phyloP scores from a whole-genome alignment of 768 basidiomycete species.

The Psilocybe sp. region DNA sequence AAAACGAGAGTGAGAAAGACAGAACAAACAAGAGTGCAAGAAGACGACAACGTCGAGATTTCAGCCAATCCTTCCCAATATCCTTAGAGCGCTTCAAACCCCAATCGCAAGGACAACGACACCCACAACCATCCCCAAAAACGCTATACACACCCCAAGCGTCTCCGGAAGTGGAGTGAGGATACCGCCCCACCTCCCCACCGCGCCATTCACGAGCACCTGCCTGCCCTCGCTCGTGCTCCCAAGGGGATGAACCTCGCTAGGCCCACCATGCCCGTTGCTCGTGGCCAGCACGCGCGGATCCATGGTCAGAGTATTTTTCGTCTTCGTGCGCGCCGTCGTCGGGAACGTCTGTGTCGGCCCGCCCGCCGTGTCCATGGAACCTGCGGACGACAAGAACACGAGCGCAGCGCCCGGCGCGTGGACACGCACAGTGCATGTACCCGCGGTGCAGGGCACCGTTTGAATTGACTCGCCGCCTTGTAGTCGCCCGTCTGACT shows the following conservation, averaged over 20 bases:
- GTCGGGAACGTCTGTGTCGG: slow-evolving; percentile 47
- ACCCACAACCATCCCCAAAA: no score
- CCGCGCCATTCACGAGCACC: background rate
- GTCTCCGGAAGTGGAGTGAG: background rate
- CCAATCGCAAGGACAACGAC: no score
- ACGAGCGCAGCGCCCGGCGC: slow-evolving; percentile 72
- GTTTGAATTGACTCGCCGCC: slow-evolving; percentile 50
- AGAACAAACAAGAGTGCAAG: no score
- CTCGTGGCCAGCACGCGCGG: slow-evolving; percentile 54
- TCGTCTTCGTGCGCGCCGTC: slow-evolving; percentile 46
- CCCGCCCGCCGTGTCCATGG: slow-evolving; percentile 29
- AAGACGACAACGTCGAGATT: no score
- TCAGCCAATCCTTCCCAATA: no score
- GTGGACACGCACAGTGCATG: slow-evolving; percentile 59
- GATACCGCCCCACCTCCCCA: no score
- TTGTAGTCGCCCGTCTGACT: slow-evolving; percentile 61
- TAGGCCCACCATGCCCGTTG: slow-evolving; percentile 43
- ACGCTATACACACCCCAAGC: no score
- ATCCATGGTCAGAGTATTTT: slow-evolving; percentile 53
- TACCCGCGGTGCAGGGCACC: slow-evolving; percentile 39
- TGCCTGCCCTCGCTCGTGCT: slow-evolving; percentile 35
- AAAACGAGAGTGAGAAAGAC: no score
- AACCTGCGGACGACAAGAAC: slow-evolving; percentile 49
- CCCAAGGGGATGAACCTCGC: slow-evolving; percentile 21
- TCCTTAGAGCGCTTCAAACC: no score